Conservation (phyloP, 805 yeast genomes). For the Candida vartiovaarae region DNA sequence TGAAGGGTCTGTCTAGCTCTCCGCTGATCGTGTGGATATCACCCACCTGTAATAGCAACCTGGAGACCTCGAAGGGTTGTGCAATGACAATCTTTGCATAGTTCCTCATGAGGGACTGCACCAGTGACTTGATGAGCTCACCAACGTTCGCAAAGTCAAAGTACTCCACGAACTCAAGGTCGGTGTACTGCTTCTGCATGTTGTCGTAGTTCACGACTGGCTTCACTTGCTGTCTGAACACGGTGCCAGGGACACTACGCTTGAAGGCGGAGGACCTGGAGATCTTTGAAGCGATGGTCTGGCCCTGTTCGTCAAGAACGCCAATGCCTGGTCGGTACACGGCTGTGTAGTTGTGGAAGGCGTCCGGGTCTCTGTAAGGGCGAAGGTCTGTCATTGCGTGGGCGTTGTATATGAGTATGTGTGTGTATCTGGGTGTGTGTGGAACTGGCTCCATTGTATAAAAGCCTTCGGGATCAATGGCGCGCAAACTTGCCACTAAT, state of each 20-base stretch:
- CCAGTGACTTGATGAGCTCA: slow-evolving; percentile 49
- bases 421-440: too few relatives aligned
- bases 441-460: too few relatives aligned
- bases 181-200: slow-evolving; percentile 22
- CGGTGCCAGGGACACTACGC: slow-evolving; percentile 6
- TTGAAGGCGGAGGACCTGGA: slow-evolving; percentile 19
- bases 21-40: slow-evolving; percentile 34
- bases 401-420: too few relatives aligned
- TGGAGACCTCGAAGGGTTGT: slow-evolving; percentile 85
- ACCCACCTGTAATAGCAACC: slow-evolving; percentile 77
- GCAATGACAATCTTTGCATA: slow-evolving; percentile 63
- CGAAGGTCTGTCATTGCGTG: slow-evolving; percentile 25
- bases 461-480: too few relatives aligned
- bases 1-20: slow-evolving; percentile 2
- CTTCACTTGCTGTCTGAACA: not conserved
- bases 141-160: slow-evolving; percentile 51
- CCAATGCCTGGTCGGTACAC: slow-evolving; percentile 57
- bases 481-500: too few relatives aligned
- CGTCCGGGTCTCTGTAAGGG: slow-evolving; percentile 66
- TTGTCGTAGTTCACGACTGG: not conserved
- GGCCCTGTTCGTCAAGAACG: slow-evolving; percentile 41
- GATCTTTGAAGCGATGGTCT: slow-evolving; percentile 33
- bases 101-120: slow-evolving; percentile 55
- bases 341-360: slow-evolving; percentile 57
- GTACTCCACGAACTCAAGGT: slow-evolving; percentile 60